Evolutionary conservation across 2,329 filamentous ascomycete species (phyloP).

Genomic region (Fusarium domesticum): DNA sequence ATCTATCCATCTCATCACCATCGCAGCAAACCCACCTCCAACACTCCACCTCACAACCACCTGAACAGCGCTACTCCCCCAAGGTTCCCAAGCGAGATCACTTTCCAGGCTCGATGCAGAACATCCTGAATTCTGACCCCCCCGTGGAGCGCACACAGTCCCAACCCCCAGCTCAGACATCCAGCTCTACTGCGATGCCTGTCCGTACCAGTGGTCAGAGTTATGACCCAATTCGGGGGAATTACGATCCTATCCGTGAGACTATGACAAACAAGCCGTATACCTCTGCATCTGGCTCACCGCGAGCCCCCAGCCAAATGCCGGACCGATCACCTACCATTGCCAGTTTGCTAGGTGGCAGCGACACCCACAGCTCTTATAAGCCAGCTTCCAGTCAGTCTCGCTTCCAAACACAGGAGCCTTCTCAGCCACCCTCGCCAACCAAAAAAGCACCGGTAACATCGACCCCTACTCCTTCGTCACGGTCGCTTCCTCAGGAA

Average conservation of each 20-base stretch:
- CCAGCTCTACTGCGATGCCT: conserved; percentile 43
- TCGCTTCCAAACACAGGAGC: conserved; percentile 35
- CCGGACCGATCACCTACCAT: conserved; percentile 72
- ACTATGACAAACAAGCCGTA: conserved; percentile 56
- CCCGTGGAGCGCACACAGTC: conserved; percentile 24
- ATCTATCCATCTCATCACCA: conserved; percentile 25
- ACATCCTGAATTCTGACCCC: conserved; percentile 52
- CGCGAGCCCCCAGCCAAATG: conserved; percentile 41
- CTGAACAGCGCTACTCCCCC: conserved; percentile 39
- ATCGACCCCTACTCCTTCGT: conserved; percentile 36
- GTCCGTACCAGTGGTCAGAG: conserved; percentile 71
- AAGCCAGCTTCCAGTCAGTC: conserved; percentile 29
- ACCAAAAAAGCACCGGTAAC: conserved; percentile 35
- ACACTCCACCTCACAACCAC: conserved; percentile 20
- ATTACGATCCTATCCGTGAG: conserved; percentile 61
- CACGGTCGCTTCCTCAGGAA: conserved; percentile 34
- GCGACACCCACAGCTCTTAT: conserved; percentile 27
- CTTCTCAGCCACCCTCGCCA: conserved; percentile 44
- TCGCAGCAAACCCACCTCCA: conserved; percentile 32
- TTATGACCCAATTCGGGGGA: conserved; percentile 87
- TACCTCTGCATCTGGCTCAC: conserved; percentile 46
- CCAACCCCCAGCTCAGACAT: conserved; percentile 29
- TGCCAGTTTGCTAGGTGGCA: conserved; percentile 69
- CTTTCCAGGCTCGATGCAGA: conserved; percentile 52
- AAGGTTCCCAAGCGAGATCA: conserved; percentile 52